Evolutionary conservation across 208 protist species (phyloP).

Genomic region (Strigomonas oncopelti): DNA sequence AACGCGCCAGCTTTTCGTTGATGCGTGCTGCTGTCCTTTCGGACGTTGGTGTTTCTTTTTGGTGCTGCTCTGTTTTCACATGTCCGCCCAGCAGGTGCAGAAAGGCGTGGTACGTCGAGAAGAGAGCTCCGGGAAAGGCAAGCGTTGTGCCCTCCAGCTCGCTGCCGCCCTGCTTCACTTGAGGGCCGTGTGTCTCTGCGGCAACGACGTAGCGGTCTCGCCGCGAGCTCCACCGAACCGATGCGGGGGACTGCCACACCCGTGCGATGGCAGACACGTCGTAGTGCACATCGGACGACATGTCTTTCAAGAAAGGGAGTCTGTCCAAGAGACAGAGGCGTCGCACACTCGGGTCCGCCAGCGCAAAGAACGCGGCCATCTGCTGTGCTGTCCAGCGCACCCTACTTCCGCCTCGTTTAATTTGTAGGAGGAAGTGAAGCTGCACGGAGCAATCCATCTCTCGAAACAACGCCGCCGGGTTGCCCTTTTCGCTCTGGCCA

Average conservation of each 20-base stretch:
- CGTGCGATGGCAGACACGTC: not conserved
- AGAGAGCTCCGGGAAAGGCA: not conserved
- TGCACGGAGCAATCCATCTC: not conserved
- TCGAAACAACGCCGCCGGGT: not conserved
- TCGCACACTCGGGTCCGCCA: not conserved
- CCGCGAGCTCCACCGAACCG: not conserved
- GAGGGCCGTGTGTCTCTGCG: not conserved
- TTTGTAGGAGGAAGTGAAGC: not conserved
- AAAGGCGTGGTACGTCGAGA: not conserved
- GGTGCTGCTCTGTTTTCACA: not conserved
- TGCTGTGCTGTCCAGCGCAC: not conserved
- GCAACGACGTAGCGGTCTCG: not conserved
- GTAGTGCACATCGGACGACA: not conserved
- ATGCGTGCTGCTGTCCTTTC: not conserved
- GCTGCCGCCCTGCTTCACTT: not conserved
- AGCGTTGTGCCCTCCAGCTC: not conserved
- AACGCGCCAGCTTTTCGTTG: not conserved
- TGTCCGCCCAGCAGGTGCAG: not conserved
- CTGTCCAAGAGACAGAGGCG: not conserved
- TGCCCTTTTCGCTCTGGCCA: too few relatives aligned
- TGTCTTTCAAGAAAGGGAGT: not conserved
- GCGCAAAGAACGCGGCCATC: not conserved
- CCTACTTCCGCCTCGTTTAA: not conserved
- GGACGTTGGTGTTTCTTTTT: not conserved
- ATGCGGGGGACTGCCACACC: not conserved